Evolutionary conservation across 2,329 filamentous ascomycete species (phyloP).

Genomic region (Fusarium guadeloupense): DNA sequence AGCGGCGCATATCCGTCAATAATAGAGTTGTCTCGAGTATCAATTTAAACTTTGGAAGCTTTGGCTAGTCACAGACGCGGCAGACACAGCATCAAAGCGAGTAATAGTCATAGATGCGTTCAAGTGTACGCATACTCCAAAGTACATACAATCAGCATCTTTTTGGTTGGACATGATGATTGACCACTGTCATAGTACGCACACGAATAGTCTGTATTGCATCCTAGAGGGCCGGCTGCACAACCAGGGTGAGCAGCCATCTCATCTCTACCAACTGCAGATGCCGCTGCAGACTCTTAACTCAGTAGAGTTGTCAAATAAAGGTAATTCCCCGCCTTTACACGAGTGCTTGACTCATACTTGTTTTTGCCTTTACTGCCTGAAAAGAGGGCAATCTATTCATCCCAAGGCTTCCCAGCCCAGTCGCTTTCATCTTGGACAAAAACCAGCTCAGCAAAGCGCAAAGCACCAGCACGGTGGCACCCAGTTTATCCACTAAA

Average conservation of each 20-base stretch:
- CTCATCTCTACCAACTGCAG: background rate
- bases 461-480: background rate
- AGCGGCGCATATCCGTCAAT: slow-evolving; percentile 1
- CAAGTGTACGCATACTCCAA: slow-evolving; percentile 1
- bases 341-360: background rate
- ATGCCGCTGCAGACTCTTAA: background rate
- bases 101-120: slow-evolving; percentile 13
- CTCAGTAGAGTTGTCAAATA: background rate
- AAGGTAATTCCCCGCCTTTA: background rate
- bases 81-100: background rate
- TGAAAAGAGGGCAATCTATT: background rate
- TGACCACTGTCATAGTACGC: slow-evolving; percentile 3
- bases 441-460: background rate
- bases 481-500: background rate
- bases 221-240: background rate
- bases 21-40: slow-evolving; percentile 2
- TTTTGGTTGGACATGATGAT: background rate
- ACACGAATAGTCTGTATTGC: too few relatives aligned
- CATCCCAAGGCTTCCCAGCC: background rate
- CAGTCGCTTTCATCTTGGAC: background rate
- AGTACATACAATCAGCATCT: background rate
- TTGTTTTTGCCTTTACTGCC: background rate
- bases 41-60: background rate
- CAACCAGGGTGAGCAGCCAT: background rate
- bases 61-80: background rate